Conservation (phyloP, 1,284 basidiomycete species). For the Albatrellus sp. region DNA sequence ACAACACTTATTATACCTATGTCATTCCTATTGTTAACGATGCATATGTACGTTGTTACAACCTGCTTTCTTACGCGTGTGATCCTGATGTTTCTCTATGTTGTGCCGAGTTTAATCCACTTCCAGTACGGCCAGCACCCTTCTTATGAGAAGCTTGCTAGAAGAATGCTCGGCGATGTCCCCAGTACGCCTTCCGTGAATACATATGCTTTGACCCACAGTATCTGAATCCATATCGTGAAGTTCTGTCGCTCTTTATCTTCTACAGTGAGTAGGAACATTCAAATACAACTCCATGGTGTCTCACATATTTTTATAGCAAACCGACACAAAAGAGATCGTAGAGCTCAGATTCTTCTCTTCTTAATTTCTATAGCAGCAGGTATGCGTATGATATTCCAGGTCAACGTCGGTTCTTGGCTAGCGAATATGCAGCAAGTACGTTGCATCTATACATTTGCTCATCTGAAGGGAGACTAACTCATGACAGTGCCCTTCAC, state of each 20-base stretch:
- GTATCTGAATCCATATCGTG: constrained; percentile 1
- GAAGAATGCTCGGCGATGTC: constrained; percentile 46
- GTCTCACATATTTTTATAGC: constrained; percentile 26
- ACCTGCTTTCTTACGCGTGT: not conserved
- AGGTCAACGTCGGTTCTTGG: constrained; percentile 59
- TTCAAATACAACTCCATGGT: not conserved
- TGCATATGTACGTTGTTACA: constrained; percentile 56
- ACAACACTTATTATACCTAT: constrained; percentile 54
- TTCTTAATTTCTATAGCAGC: constrained; percentile 43
- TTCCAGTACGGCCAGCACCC: constrained; percentile 58
- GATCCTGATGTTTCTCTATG: not conserved
- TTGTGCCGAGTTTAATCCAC: constrained; percentile 44
- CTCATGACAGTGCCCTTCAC: constrained; percentile 45
- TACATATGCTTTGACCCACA: too few relatives aligned
- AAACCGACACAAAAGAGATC: constrained; percentile 45
- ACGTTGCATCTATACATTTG: constrained; percentile 9
- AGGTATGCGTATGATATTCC: constrained; percentile 55
- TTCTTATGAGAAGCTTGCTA: constrained; percentile 30
- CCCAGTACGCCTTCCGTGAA: constrained; percentile 41
- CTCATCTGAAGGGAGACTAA: not conserved
- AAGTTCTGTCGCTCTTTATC: constrained; percentile 61
- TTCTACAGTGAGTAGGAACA: constrained; percentile 53
- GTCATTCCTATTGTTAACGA: constrained; percentile 56
- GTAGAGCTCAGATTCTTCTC: constrained; percentile 38
- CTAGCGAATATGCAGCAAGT: constrained; percentile 62